Evolutionary conservation across 2,329 filamentous ascomycete genomes (phyloP).

Genomic region (Juglanconis oblonga): DNA sequence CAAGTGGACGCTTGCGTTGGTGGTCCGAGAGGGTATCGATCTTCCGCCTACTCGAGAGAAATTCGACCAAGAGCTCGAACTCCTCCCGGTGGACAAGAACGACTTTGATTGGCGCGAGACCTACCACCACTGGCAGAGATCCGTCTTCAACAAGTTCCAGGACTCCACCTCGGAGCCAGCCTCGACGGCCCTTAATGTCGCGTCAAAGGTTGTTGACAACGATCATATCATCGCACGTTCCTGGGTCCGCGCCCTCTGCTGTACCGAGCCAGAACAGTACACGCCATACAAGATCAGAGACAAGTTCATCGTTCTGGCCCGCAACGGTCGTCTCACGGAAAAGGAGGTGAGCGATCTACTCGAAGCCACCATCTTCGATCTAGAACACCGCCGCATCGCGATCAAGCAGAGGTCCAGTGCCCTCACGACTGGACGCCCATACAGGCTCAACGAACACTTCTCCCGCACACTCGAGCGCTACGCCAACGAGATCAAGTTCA

Average conservation of each 20-base stretch:
- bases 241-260: slow-evolving; percentile 59
- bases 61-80: slow-evolving; percentile 38
- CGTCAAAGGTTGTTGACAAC: slow-evolving; percentile 18
- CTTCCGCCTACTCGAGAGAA: slow-evolving; percentile 45
- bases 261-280: slow-evolving; percentile 49
- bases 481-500: slow-evolving; percentile 51
- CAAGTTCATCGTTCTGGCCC: slow-evolving; percentile 50
- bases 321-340: slow-evolving; percentile 24
- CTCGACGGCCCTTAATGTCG: slow-evolving; percentile 30
- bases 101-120: slow-evolving; percentile 51
- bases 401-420: slow-evolving; percentile 58
- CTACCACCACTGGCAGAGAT: slow-evolving; percentile 53
- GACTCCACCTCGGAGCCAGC: slow-evolving; percentile 49
- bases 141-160: slow-evolving; percentile 56
- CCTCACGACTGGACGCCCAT: slow-evolving; percentile 57
- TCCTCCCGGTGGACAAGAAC: slow-evolving; percentile 24
- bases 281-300: slow-evolving; percentile 44
- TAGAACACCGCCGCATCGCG: slow-evolving; percentile 52
- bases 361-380: slow-evolving; percentile 43
- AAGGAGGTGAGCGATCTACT: slow-evolving; percentile 42
- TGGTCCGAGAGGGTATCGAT: slow-evolving; percentile 41
- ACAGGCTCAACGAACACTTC: slow-evolving; percentile 60
- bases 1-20: slow-evolving; percentile 61
- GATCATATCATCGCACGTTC: slow-evolving; percentile 44
- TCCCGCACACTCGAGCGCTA: slow-evolving; percentile 54